Evolutionary conservation across 768 basidiomycete genomes (phyloP).

Genomic region (Leccinum boreale): DNA sequence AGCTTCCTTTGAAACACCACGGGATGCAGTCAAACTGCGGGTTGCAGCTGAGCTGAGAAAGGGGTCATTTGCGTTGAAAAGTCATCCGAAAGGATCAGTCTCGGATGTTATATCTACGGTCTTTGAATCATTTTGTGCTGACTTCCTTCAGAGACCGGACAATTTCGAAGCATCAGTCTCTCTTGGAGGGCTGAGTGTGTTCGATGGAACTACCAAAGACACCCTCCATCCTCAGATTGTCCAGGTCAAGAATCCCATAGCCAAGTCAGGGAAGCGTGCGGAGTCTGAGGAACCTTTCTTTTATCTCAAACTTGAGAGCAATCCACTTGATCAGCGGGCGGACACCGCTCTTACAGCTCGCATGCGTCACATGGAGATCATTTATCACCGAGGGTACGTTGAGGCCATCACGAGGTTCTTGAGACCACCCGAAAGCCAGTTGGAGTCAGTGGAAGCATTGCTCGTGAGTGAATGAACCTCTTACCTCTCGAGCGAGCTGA

Average conservation of each 20-base stretch:
- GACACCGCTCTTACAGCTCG: conserved; percentile 86
- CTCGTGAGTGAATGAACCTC: conserved; percentile 48
- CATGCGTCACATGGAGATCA: conserved; percentile 95
- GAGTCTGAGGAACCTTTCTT: conserved; percentile 66
- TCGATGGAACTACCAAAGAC: conserved; percentile 82
- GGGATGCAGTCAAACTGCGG: conserved; percentile 76
- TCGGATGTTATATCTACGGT: conserved; percentile 81
- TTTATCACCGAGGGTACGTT: conserved; percentile 92
- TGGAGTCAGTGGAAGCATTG: conserved; percentile 93
- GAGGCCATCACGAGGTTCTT: conserved; percentile 91
- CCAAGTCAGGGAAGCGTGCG: conserved; percentile 24
- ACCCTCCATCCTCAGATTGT: conserved; percentile 91
- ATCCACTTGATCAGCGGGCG: conserved; percentile 86
- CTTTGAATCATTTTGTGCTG: conserved; percentile 84
- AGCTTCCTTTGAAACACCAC: conserved; percentile 65
- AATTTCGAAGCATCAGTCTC: conserved; percentile 85
- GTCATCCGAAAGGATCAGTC: conserved; percentile 60
- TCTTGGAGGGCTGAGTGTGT: conserved; percentile 81
- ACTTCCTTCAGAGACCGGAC: conserved; percentile 79
- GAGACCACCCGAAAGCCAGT: conserved; percentile 88
- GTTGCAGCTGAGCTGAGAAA: conserved; percentile 76
- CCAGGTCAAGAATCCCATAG: conserved; percentile 55
- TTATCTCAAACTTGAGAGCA: conserved; percentile 86
- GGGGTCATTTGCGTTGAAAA: conserved; percentile 82
- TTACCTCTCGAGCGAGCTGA: neutral